phyloP scores from a whole-genome alignment of 306 rosid genomes.

The Inga oerstediana region DNA sequence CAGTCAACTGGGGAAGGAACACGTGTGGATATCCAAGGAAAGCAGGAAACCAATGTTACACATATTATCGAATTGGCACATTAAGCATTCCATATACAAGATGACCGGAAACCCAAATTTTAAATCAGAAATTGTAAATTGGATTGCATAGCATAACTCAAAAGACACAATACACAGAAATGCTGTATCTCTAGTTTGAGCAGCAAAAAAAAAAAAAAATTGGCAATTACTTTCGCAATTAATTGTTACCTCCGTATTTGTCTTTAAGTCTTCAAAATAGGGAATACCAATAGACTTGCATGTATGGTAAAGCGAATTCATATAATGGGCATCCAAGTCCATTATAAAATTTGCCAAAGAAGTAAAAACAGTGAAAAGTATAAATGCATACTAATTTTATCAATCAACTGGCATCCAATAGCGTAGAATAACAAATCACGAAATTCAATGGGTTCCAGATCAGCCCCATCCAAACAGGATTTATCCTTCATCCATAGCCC shows the following conservation, averaged over 20 bases:
- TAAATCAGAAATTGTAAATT: neutral
- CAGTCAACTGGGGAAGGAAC: neutral
- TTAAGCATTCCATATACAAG: neutral
- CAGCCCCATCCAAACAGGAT: neutral
- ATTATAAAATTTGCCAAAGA: neutral
- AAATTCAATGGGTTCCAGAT: neutral
- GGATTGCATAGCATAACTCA: neutral
- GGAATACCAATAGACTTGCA: neutral
- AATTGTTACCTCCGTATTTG: neutral
- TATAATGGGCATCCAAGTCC: neutral
- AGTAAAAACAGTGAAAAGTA: neutral
- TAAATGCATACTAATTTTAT: neutral
- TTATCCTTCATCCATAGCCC: neutral
- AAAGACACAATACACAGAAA: neutral
- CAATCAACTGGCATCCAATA: neutral
- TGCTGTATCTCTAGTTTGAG: neutral
- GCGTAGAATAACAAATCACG: neutral
- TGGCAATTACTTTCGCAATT: neutral
- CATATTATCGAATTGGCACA: neutral
- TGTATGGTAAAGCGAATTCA: neutral
- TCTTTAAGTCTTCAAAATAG: neutral
- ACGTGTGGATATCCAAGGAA: neutral
- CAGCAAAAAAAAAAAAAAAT: neutral
- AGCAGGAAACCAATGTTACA: neutral
- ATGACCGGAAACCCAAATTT: neutral